Conservation (phyloP, 306 rosid genomes). For the Sphenostylis stenocarpa region DNA sequence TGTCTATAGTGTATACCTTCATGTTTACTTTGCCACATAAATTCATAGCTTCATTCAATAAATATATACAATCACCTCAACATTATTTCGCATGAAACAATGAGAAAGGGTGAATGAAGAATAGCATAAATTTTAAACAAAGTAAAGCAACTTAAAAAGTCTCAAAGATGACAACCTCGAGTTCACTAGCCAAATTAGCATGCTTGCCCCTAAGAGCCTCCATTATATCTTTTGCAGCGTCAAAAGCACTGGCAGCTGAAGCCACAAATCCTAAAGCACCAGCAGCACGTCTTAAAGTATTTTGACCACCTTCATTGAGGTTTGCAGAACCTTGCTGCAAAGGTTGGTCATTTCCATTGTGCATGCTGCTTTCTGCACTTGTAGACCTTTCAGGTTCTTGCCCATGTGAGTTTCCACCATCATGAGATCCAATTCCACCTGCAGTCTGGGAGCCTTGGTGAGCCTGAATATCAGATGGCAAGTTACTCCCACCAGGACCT, state of each 20-base stretch:
- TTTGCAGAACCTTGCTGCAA: conserved; percentile 82
- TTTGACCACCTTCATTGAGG: conserved; percentile 80
- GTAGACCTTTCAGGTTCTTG: conserved; percentile 93
- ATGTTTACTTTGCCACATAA: not conserved
- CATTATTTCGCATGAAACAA: not conserved
- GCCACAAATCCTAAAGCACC: conserved; percentile 89
- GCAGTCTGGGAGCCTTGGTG: conserved; percentile 78
- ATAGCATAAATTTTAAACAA: not conserved
- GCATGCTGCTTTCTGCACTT: conserved; percentile 71
- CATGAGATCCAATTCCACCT: conserved; percentile 85
- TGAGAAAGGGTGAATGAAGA: not conserved
- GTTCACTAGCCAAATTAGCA: conserved; percentile 95
- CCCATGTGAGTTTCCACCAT: conserved; percentile 85
- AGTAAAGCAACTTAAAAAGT: conserved; percentile 28
- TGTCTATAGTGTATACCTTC: conserved; percentile 1
- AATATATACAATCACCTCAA: conserved; percentile 2
- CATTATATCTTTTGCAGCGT: conserved; percentile 99
- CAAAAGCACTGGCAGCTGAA: conserved; percentile 98
- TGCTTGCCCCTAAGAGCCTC: conserved; percentile 99
- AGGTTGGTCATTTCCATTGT: conserved; percentile 78
- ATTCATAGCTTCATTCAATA: conserved; percentile 18
- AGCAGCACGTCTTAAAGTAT: conserved; percentile 74
- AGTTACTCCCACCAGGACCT: conserved; percentile 64
- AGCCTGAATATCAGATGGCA: conserved; percentile 70
- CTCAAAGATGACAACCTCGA: conserved; percentile 64